Evolutionary conservation across 1,284 basidiomycete genomes (phyloP).

Genomic region (Ustilago tritici): DNA sequence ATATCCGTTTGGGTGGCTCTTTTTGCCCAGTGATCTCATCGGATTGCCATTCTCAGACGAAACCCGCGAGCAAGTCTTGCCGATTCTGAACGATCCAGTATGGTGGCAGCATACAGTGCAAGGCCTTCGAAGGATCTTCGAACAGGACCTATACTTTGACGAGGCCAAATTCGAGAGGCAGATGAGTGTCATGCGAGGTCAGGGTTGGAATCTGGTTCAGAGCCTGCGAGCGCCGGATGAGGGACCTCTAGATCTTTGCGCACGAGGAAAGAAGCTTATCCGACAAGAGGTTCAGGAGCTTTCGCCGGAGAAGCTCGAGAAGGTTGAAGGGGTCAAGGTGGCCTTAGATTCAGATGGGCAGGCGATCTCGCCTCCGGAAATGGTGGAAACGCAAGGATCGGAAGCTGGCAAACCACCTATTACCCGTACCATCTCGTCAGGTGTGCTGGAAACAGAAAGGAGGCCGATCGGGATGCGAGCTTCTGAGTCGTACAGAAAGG

Average conservation of each 20-base stretch:
- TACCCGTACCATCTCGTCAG: slow-evolving; percentile 24
- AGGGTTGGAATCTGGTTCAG: slow-evolving; percentile 89
- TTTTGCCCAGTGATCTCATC: slow-evolving; percentile 83
- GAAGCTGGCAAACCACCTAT: slow-evolving; percentile 3
- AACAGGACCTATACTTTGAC: slow-evolving; percentile 78
- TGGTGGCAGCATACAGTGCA: slow-evolving; percentile 92
- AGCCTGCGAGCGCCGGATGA: slow-evolving; percentile 80
- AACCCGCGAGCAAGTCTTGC: slow-evolving; percentile 84
- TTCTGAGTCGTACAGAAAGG: slow-evolving; percentile 46
- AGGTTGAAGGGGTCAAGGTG: slow-evolving; percentile 26
- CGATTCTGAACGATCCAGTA: slow-evolving; percentile 80
- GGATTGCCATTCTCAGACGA: slow-evolving; percentile 77
- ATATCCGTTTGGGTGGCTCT: slow-evolving; percentile 90
- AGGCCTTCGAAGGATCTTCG: slow-evolving; percentile 81
- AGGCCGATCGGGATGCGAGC: slow-evolving; percentile 46
- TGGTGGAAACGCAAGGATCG: background rate
- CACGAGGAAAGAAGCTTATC: slow-evolving; percentile 64
- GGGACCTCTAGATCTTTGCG: slow-evolving; percentile 68
- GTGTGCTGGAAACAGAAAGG: slow-evolving; percentile 17
- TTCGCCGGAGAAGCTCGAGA: slow-evolving; percentile 15
- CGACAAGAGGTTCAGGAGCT: slow-evolving; percentile 38
- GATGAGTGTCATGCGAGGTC: slow-evolving; percentile 89
- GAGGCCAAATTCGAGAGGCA: slow-evolving; percentile 76
- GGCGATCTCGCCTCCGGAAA: background rate
- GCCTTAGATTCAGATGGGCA: slow-evolving; percentile 15